Conservation (phyloP, 768 basidiomycete species). For the Tulasnella calospora region DNA sequence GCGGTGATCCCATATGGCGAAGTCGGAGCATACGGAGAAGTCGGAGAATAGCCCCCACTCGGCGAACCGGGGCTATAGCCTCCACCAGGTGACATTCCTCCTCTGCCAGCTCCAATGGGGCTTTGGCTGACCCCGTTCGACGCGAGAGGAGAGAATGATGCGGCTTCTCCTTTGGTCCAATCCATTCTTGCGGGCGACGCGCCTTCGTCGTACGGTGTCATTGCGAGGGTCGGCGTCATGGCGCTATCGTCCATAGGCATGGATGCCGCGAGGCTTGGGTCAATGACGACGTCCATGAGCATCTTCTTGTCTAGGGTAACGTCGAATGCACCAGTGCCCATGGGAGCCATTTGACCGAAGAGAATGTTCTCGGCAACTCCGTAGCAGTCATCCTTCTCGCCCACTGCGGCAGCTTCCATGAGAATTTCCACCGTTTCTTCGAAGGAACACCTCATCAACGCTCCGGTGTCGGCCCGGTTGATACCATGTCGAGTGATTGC, state of each 20-base stretch:
- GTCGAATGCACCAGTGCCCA: conserved; percentile 97
- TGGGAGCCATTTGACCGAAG: conserved; percentile 99
- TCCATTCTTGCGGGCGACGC: conserved; percentile 73
- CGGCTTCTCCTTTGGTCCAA: conserved; percentile 71
- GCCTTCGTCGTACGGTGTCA: conserved; percentile 95
- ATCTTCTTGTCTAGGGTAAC: conserved; percentile 95
- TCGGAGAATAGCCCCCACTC: conserved; percentile 72
- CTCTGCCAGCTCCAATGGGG: conserved; percentile 61
- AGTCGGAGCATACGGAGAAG: conserved; percentile 76
- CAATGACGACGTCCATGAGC: conserved; percentile 97
- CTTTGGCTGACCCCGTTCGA: conserved; percentile 76
- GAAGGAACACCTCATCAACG: conserved; percentile 97
- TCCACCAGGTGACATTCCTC: conserved; percentile 79
- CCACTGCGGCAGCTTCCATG: conserved; percentile 97
- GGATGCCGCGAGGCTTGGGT: conserved; percentile 83
- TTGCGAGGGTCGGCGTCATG: conserved; percentile 83
- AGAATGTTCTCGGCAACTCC: conserved; percentile 99
- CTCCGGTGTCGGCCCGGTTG: conserved; percentile 98
- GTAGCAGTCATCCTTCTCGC: conserved; percentile 97
- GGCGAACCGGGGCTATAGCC: conserved; percentile 89
- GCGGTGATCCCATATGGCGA: conserved; percentile 58
- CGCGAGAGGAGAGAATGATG: conserved; percentile 92
- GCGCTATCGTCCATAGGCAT: conserved; percentile 76
- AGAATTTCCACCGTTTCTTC: conserved; percentile 99
- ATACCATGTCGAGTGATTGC: conserved; percentile 99